These are phyloP conservation scores for Auriculariales sp. DNA, from an alignment of 768 basidiomycete species.

Conservation along the genomic window DNA sequence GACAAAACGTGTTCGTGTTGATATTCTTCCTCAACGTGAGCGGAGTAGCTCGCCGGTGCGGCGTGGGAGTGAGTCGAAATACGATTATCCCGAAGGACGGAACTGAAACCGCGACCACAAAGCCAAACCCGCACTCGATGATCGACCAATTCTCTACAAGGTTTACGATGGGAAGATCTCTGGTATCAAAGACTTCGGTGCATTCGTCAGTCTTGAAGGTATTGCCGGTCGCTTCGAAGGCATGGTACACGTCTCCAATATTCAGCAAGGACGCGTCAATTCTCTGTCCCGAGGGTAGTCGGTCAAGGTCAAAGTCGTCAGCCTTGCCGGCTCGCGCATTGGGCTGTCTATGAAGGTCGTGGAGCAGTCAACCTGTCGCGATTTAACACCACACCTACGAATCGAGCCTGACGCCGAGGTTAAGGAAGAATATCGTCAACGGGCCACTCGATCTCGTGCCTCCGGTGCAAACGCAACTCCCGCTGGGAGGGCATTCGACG, in stretches of 20 bases:
- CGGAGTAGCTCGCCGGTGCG: constrained; percentile 38
- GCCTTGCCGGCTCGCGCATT: constrained; percentile 65
- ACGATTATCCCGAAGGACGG: constrained; percentile 26
- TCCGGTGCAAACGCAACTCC: constrained; percentile 85
- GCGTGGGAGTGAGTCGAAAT: constrained; percentile 19
- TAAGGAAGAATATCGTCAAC: constrained; percentile 55
- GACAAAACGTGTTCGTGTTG: constrained; percentile 44
- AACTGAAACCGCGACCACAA: constrained; percentile 18
- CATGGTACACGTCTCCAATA: constrained; percentile 94
- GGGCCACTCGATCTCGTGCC: constrained; percentile 42
- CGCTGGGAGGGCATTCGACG: constrained; percentile 25
- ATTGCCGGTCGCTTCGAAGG: constrained; percentile 78
- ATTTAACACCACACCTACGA: constrained; percentile 86
- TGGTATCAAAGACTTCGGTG: constrained; percentile 88
- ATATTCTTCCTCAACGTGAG: constrained; percentile 32
- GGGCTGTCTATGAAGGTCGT: constrained; percentile 97
- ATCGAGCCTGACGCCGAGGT: constrained; percentile 91
- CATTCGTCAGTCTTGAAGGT: constrained; percentile 84
- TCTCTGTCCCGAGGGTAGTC: constrained; percentile 70
- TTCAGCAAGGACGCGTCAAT: constrained; percentile 76
- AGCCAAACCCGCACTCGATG: constrained; percentile 38
- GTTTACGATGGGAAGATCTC: constrained; percentile 82
- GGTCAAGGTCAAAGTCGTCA: constrained; percentile 96
- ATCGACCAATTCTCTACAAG: constrained; percentile 81
- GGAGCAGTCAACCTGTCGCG: constrained; percentile 78